Base-by-base conservation (phyloP, 768 basidiomycete genomes). In the Nidularia pulvinata region DNA sequence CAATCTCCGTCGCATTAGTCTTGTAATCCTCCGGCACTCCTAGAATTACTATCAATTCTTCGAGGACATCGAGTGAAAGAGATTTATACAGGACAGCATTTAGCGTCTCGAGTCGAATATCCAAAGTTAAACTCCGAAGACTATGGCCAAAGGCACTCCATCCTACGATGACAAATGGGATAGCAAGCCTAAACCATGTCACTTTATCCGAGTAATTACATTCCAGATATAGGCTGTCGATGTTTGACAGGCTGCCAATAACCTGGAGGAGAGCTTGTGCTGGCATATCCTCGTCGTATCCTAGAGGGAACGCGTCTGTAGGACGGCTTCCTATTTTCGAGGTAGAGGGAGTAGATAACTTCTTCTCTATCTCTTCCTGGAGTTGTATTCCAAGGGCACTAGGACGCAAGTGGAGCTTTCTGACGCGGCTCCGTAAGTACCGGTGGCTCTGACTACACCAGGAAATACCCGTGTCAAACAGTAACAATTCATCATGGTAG, bases 91-190 rank as follows among this genome's bases (percentile, higher is more conserved):
- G 35, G 13, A 60, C 48, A 13, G 19, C 43, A n/a, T 48, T 50
- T 32, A 59, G 58, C 19, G 52, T 59, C 48, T 69, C 63, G 35
- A 67, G 13, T 10, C 65, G 57, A 22, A 66, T 52, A 34, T 53
- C 52, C 22, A 67, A 51, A 10, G 59, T 56, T 11, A 66, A 55
- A 14, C 47, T 46, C 9, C 44, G 59, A 22, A 67, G 48, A 36
- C 36, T 62, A 6, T 22, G 22, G 6, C 61, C 55, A 54, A 64
- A 67, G 10, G 62, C 56, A 16, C 44, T 19, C 66, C 66, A 65
- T 30, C 61, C 60, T 2, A 54, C 50, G 5, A 34, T 22, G 32
- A 65, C 52, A 44, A 62, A 55, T 45, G 53, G 45, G 48, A 46
- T 47, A 19, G 48, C 32, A 46, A 14, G 33, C n/a, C 9, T 44